A percentile compares a stretch with the other conserved stretches of the same genome.
Evolutionary conservation across 2,329 filamentous ascomycete species (phyloP).

Genomic region (Amauroascus niger): DNA sequence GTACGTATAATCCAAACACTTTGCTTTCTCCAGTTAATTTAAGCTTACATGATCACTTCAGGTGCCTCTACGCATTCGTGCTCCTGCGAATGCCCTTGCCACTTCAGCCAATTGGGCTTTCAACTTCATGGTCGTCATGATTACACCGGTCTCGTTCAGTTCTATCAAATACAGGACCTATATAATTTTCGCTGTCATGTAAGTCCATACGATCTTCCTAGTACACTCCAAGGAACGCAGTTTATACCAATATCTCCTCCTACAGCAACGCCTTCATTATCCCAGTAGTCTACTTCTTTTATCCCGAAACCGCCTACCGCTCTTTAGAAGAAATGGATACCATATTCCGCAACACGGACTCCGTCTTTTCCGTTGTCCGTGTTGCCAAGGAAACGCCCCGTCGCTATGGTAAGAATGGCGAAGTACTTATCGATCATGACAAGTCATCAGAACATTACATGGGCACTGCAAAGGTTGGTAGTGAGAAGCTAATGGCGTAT

Average conservation of each 20-base stretch:
- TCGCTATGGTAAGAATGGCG: constrained; percentile 50
- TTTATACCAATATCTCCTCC: background rate
- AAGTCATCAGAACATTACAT: constrained; percentile 36
- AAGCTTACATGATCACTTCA: constrained; percentile 9
- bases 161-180: constrained; percentile 49
- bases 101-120: constrained; percentile 53
- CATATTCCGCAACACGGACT: constrained; percentile 51
- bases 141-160: constrained; percentile 52
- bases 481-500: background rate
- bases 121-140: constrained; percentile 59
- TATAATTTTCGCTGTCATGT: constrained; percentile 48
- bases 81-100: constrained; percentile 54
- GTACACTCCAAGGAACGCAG: background rate
- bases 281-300: constrained; percentile 51
- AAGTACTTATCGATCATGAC: constrained; percentile 46
- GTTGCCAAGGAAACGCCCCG: constrained; percentile 45
- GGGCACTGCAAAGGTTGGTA: constrained; percentile 18
- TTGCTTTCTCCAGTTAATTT: background rate
- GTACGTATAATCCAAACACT: constrained; percentile 29
- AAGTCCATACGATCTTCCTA: constrained; percentile 19
- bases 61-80: constrained; percentile 34
- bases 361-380: constrained; percentile 41
- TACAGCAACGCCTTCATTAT: constrained; percentile 45
- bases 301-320: constrained; percentile 50
- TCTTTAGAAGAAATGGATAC: constrained; percentile 61